phyloP scores from a whole-genome alignment of 176 grass and related monocot species.

The Eleusine indica region DNA sequence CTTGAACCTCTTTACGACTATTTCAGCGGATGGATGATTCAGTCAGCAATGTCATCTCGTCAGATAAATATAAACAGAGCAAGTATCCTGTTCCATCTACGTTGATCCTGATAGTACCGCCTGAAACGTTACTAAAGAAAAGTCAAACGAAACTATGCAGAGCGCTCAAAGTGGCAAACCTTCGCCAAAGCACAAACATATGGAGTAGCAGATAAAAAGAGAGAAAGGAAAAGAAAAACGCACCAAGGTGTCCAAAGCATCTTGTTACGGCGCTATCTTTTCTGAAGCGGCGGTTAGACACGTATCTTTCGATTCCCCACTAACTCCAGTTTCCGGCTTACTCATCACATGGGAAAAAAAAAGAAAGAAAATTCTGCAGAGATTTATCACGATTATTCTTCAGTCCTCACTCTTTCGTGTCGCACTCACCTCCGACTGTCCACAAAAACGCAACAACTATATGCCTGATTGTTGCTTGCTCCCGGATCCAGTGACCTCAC shows the following conservation, averaged over 20 bases:
- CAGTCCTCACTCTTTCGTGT: not conserved
- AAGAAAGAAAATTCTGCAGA: not conserved
- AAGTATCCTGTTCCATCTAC: not conserved
- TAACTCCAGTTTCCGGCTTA: not conserved
- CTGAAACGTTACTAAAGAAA: not conserved
- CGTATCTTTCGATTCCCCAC: not conserved
- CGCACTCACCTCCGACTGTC: not conserved
- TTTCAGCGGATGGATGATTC: not conserved
- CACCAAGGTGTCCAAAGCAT: not conserved
- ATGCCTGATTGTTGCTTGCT: not conserved
- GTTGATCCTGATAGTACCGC: not conserved
- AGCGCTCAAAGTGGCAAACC: not conserved
- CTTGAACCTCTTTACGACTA: not conserved
- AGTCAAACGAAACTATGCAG: not conserved
- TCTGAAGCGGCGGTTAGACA: not conserved
- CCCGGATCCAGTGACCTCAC: constrained; percentile 14
- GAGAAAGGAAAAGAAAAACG: not conserved
- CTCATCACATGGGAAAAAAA: too few relatives aligned
- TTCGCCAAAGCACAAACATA: not conserved
- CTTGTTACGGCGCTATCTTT: not conserved
- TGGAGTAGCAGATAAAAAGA: not conserved
- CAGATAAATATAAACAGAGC: not conserved
- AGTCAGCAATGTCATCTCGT: not conserved
- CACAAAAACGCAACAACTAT: not conserved
- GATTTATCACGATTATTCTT: not conserved